phyloP scores from a whole-genome alignment of 345 rosid species.

The Eucalyptus marginata region DNA sequence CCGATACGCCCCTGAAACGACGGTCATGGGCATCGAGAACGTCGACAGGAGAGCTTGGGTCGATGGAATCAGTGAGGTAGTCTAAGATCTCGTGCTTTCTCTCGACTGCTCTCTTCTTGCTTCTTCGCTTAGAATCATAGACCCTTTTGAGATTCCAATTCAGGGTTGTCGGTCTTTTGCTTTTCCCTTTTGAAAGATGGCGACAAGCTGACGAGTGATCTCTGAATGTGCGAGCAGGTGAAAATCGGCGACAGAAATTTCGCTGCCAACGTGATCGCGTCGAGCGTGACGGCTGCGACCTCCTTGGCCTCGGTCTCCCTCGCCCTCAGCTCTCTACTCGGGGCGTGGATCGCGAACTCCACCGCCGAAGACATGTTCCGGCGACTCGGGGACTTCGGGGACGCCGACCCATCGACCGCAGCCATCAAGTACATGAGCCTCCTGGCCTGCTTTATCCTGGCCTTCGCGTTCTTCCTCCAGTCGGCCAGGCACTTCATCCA shows the following conservation, averaged over 20 bases:
- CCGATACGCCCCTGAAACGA: conserved; percentile 49
- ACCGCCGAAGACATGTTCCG: conserved; percentile 20
- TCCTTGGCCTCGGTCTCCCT: conserved; percentile 46
- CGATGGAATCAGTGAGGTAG: conserved; percentile 47
- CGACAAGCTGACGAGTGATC: neutral
- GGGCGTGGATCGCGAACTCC: conserved; percentile 68
- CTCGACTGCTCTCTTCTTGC: neutral
- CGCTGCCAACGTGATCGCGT: conserved; percentile 36
- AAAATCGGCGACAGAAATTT: conserved; percentile 19
- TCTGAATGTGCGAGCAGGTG: neutral
- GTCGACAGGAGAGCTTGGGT: conserved; percentile 68
- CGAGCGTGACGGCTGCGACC: conserved; percentile 59
- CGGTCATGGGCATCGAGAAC: conserved; percentile 58
- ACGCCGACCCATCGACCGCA: conserved; percentile 32
- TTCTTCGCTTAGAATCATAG: too few species aligned
- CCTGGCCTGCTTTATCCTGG: conserved; percentile 43
- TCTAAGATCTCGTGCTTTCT: neutral
- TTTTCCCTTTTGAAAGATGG: neutral
- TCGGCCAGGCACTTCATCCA: conserved; percentile 53
- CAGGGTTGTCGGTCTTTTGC: neutral
- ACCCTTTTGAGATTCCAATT: too few species aligned
- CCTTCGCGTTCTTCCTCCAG: conserved; percentile 67
- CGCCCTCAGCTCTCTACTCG: conserved; percentile 65
- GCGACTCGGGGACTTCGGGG: conserved; percentile 29
- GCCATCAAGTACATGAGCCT: conserved; percentile 55